These are phyloP conservation scores for Aureobasidium sp. DNA, from an alignment of 2,329 filamentous ascomycete species.

Conservation along the genomic window DNA sequence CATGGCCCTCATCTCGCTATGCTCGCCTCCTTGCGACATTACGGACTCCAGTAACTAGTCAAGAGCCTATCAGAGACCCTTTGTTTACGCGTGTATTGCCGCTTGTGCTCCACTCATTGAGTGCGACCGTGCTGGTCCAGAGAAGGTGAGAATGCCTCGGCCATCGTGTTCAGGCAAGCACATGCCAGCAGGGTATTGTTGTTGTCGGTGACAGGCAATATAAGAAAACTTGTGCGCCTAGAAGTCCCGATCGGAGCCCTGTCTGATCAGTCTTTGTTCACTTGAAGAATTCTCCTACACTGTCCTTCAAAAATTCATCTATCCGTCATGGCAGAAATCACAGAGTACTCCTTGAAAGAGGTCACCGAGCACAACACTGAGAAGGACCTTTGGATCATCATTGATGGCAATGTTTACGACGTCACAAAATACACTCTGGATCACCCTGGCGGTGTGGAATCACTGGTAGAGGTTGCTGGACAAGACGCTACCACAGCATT, in stretches of 20 bases:
- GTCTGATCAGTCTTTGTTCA: not conserved
- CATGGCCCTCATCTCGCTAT: constrained; percentile 5
- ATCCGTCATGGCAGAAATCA: not conserved
- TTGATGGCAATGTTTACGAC: constrained; percentile 87
- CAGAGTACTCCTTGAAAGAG: constrained; percentile 69
- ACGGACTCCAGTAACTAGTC: not conserved
- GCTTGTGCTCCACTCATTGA: not conserved
- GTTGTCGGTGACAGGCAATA: not conserved
- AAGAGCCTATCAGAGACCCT: not conserved
- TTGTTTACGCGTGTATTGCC: not conserved
- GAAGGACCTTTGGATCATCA: constrained; percentile 93
- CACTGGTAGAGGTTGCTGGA: constrained; percentile 94
- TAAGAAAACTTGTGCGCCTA: not conserved
- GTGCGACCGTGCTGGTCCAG: not conserved
- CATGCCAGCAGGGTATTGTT: not conserved
- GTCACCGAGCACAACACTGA: constrained; percentile 95
- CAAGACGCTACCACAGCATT: constrained; percentile 88
- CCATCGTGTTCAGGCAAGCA: not conserved
- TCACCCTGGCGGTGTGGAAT: constrained; percentile 90
- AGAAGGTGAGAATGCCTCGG: not conserved
- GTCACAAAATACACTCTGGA: constrained; percentile 90
- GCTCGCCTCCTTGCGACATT: not conserved
- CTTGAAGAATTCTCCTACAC: not conserved
- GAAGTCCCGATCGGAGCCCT: not conserved
- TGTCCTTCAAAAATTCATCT: not conserved